phyloP scores from a whole-genome alignment of 441 rosid species.

The Gossypium gossypioides region DNA sequence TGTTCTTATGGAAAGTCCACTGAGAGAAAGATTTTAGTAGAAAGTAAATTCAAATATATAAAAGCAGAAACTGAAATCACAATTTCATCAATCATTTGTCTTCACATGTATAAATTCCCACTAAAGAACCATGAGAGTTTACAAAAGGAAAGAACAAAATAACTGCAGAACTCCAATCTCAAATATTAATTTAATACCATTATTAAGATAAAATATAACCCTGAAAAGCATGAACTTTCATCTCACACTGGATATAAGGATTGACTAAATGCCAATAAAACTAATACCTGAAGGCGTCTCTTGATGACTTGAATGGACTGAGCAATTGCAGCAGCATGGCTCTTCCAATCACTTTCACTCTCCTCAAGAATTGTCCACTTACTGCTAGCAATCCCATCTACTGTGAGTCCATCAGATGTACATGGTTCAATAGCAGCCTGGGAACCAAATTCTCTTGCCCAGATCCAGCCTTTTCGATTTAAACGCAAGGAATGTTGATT shows the following conservation, averaged over 20 bases:
- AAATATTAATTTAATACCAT: background rate
- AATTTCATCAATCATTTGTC: background rate
- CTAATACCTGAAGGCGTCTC: slow-evolving; percentile 69
- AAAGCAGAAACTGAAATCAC: background rate
- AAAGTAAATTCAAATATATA: background rate
- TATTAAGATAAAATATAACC: background rate
- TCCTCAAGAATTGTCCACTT: slow-evolving; percentile 77
- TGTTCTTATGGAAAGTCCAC: background rate
- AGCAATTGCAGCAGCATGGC: slow-evolving; percentile 85
- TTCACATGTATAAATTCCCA: background rate
- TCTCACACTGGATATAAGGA: background rate
- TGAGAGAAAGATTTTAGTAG: background rate
- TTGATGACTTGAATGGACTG: slow-evolving; percentile 85
- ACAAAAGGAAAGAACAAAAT: background rate
- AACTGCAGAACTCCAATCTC: background rate
- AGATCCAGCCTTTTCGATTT: slow-evolving; percentile 17
- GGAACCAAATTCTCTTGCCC: slow-evolving; percentile 23
- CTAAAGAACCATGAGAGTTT: background rate
- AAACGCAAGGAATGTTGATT: slow-evolving; percentile 6
- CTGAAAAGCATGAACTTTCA: background rate
- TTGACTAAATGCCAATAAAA: background rate
- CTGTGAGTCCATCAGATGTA: slow-evolving; percentile 70
- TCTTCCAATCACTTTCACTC: slow-evolving; percentile 77
- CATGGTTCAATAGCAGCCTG: slow-evolving; percentile 43
- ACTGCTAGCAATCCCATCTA: slow-evolving; percentile 58